Percentiles rank a stretch among this genome's conserved stretches.
Evolutionary conservation across 371 early-diverging fungal species (phyloP).

Genomic region (Syncephalastrum sp.): DNA sequence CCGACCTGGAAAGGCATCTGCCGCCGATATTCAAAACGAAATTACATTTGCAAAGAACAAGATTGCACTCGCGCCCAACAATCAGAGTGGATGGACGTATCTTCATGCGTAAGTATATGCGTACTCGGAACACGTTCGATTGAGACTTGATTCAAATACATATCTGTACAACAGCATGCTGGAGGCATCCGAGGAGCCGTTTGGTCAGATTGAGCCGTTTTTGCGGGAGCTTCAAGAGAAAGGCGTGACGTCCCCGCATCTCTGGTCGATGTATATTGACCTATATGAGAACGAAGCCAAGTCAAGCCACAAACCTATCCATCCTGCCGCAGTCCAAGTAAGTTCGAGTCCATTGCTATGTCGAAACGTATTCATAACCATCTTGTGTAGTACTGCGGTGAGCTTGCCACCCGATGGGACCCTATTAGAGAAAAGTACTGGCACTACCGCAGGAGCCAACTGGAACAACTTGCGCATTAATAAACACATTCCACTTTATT

Average conservation of each 20-base stretch:
- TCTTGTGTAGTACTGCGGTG: constrained; percentile 44
- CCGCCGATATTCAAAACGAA: constrained; percentile 55
- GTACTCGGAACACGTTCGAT: too few species aligned
- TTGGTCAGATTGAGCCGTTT: constrained; percentile 43
- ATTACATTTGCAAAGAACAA: constrained; percentile 68
- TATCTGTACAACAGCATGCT: constrained; percentile 34
- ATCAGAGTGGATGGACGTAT: constrained; percentile 92
- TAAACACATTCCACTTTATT: too few species aligned
- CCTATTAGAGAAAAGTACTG: constrained; percentile 74
- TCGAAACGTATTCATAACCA: background rate
- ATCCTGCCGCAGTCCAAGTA: constrained; percentile 46
- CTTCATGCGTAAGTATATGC: constrained; percentile 56
- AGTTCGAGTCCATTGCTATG: background rate
- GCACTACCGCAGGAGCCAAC: constrained; percentile 59
- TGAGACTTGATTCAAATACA: background rate
- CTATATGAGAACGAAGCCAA: constrained; percentile 63
- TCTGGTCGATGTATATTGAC: constrained; percentile 64
- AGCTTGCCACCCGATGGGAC: constrained; percentile 64
- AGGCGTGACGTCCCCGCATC: constrained; percentile 55
- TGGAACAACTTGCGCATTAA: constrained; percentile 17
- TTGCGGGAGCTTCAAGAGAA: constrained; percentile 39
- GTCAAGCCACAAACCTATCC: constrained; percentile 20
- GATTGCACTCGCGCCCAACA: constrained; percentile 79
- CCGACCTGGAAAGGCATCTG: constrained; percentile 39
- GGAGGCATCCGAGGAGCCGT: constrained; percentile 36